Evolutionary conservation across 2,329 filamentous ascomycete genomes (phyloP), one percentile per base, ranked within the genome.

Genomic region (Daldinia eschscholtzii): DNA sequence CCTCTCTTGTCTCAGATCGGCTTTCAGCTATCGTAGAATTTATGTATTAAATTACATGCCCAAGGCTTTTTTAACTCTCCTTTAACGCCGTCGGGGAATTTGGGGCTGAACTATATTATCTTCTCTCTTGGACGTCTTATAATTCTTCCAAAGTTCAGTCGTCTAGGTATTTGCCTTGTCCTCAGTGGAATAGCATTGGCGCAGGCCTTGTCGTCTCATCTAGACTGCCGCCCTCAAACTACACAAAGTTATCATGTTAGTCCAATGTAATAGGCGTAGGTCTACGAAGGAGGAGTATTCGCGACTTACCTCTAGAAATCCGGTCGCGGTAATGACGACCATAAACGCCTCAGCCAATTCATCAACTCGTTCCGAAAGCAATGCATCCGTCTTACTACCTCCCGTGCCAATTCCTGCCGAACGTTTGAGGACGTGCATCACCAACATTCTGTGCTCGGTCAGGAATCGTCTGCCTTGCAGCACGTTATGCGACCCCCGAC

Each of bases 401-500:
- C 81, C 80, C 37, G 81, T 79, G 18, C 92, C 92, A 64, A 97
- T 92, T 55, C 92, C 92, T 0, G 93, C 93, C 74, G 92, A 93
- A 72, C 94, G 87, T 83, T 99, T 99, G 76, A 99, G 92, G 20
- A 97, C 91, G 52, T 94, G 92, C 71, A 96, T 89, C 75, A 98
- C 93, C 64, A 94, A 89, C 79, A 91, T 89, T 69, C 95, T 87
- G 79, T 97, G 93, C 71, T 96, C 92, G 5, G 87, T 86, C 67
- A 99, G 83, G 81, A 99, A 99, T 39, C 86, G 86, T 63, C 92
- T 88, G 0, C 91, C 94, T 77, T 94, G 92, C 44, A 91, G 86
- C 44, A 94, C 88, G 78, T 97, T 97, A 75, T 97, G 92, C 18
- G 91, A 85, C 0, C 95, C 95, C 53, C 93, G 88, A 70, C 91